phyloP scores from a whole-genome alignment of 1,139 yeast species.

The Candida labiduridarum region DNA sequence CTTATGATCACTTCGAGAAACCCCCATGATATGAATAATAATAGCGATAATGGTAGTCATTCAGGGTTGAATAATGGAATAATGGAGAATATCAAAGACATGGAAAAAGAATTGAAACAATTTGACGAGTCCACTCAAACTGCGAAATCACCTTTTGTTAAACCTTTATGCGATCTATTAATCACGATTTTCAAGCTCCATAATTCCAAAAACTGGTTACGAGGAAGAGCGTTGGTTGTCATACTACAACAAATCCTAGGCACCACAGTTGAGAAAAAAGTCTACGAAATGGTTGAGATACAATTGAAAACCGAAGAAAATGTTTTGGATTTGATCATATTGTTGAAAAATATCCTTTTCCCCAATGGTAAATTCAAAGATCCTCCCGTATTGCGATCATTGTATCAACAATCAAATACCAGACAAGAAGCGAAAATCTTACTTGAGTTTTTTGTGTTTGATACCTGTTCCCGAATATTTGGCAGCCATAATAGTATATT shows the following conservation, averaged over 20 bases:
- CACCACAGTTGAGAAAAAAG: constrained; percentile 80
- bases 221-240: constrained; percentile 82
- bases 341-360: constrained; percentile 56
- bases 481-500: constrained; percentile 65
- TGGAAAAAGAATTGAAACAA: constrained; percentile 45
- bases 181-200: constrained; percentile 71
- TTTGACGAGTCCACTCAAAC: constrained; percentile 29
- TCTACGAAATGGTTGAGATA: constrained; percentile 42
- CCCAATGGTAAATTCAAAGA: constrained; percentile 62
- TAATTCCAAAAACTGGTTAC: constrained; percentile 69
- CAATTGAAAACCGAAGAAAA: constrained; percentile 48
- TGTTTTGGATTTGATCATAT: constrained; percentile 46
- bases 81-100: constrained; percentile 38
- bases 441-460: constrained; percentile 59
- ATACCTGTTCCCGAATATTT: constrained; percentile 72
- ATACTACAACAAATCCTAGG: constrained; percentile 86
- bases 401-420: constrained; percentile 53
- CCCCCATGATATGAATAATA: background rate
- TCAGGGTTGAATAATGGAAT: constrained; percentile 13
- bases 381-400: constrained; percentile 47
- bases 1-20: constrained; percentile 15
- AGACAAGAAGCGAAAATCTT: constrained; percentile 62
- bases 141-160: constrained; percentile 50
- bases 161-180: constrained; percentile 80
- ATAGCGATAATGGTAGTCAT: background rate